Evolutionary conservation across 1,284 basidiomycete species (phyloP).

Genomic region (Polyporus tsugae): DNA sequence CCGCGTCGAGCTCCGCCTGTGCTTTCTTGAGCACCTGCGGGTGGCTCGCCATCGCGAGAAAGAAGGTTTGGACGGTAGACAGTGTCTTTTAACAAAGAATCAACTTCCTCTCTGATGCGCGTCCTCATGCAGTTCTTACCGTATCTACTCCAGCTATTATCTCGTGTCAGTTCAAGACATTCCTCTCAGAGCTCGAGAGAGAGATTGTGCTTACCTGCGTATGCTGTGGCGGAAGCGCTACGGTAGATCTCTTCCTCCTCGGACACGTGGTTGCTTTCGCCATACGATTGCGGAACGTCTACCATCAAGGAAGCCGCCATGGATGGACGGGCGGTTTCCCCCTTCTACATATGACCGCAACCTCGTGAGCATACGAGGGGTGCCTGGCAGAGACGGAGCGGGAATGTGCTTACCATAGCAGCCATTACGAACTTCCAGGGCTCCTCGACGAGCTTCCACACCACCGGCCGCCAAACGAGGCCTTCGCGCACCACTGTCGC

Average conservation of each 20-base stretch:
- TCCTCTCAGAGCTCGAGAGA: neutral
- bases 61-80: conserved; percentile 39
- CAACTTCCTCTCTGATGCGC: neutral
- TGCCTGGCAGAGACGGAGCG: neutral
- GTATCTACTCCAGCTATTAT: conserved; percentile 28
- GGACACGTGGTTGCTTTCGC: neutral
- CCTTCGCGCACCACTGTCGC: conserved; percentile 24
- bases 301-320: conserved; percentile 5
- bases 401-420: conserved; percentile 16
- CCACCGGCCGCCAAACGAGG: neutral
- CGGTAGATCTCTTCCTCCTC: conserved; percentile 9
- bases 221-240: conserved; percentile 4
- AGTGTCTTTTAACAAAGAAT: conserved; percentile 16
- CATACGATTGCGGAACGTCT: neutral
- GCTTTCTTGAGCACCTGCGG: conserved; percentile 48
- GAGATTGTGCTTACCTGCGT: neutral
- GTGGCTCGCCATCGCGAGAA: conserved; percentile 45
- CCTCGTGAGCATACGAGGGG: neutral
- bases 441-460: conserved; percentile 8
- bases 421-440: conserved; percentile 22
- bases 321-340: conserved; percentile 1
- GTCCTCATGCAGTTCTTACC: conserved; percentile 2
- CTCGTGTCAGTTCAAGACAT: neutral
- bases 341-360: neutral
- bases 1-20: conserved; percentile 37